Base-by-base conservation (phyloP, 2,329 filamentous ascomycete species). In the Monilinia laxa region DNA sequence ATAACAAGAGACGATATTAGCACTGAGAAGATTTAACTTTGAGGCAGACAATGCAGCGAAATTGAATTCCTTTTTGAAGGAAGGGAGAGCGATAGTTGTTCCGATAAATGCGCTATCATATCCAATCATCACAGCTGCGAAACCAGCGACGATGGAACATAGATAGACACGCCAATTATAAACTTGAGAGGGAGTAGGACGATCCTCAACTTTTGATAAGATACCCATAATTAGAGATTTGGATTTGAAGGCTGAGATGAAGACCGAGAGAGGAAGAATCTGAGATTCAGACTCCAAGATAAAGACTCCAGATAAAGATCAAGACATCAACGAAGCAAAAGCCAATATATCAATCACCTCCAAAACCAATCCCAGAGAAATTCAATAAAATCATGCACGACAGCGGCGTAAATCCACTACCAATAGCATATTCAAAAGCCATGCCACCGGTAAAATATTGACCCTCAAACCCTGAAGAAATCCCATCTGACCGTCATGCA, bases 101-200 rank as follows among this genome's bases (percentile, higher is more conserved):
- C 67, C 70, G 53, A 74, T 74, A 35, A 72, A 68, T 23, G 70
- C 70, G 38, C 70, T 71, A 59, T 73, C 70, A 63, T 71, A 73
- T 38, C 73, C 73, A 38, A 74, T 73, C 69, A 72, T 71, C 68
- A 69, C 70, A 58, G 62, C 65, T 1, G 70, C 72, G 2, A 72
- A 64, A 40, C 70, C 71, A 38, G 70, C 52, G 14, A 70, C 54
- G 38, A 72, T 67, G 5, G 71, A 68, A 9, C 71, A 68, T 45
- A 68, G 42, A 49, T 74, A 72, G 31, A 72, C 66, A 16, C 72
- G 68, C 18, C 59, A 66, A 53, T 72, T 73, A 66, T 74, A 73
- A 40, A 73, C 67, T 53, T 68, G 68, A 20, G 68, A 60, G 4
- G 70, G 71, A 1, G 72, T 73, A n/a, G 71, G 70, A 35, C 71